Percentiles rank a stretch among this genome's conserved stretches.
phyloP scores from a whole-genome alignment of 192 early-diverging fungal species.

The Neocallimastix lanati region DNA sequence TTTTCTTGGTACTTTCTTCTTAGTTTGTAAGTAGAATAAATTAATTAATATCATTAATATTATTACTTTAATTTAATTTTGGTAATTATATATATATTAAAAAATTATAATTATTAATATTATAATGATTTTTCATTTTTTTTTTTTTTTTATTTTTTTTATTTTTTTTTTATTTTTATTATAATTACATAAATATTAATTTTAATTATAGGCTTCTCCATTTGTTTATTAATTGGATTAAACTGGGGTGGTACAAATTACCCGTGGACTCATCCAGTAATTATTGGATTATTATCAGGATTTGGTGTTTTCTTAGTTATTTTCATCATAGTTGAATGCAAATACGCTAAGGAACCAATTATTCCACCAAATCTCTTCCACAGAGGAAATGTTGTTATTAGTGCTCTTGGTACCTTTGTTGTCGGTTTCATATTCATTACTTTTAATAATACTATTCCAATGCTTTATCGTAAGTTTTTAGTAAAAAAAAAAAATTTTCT shows the following conservation, averaged over 20 bases:
- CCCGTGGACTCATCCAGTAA: constrained; percentile 16
- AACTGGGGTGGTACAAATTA: constrained; percentile 42
- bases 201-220: constrained; percentile 6
- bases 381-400: background rate
- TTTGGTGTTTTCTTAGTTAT: background rate
- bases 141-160: too few species aligned
- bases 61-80: too few species aligned
- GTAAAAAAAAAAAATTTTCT: too few species aligned
- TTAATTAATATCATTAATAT: too few species aligned
- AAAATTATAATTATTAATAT: too few species aligned
- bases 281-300: background rate
- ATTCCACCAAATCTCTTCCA: background rate
- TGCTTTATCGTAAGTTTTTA: background rate
- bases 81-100: too few species aligned
- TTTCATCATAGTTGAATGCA: background rate
- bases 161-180: too few species aligned
- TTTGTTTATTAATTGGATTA: constrained; percentile 31
- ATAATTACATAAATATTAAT: too few species aligned
- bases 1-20: constrained; percentile 28
- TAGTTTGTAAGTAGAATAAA: constrained; percentile 5
- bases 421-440: background rate
- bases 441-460: background rate
- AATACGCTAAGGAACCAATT: background rate
- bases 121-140: too few species aligned
- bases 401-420: background rate